Evolutionary conservation across 2,329 filamentous ascomycete genomes (phyloP), one percentile per base, ranked within the genome.

Genomic region (Xylaria polymorpha): DNA sequence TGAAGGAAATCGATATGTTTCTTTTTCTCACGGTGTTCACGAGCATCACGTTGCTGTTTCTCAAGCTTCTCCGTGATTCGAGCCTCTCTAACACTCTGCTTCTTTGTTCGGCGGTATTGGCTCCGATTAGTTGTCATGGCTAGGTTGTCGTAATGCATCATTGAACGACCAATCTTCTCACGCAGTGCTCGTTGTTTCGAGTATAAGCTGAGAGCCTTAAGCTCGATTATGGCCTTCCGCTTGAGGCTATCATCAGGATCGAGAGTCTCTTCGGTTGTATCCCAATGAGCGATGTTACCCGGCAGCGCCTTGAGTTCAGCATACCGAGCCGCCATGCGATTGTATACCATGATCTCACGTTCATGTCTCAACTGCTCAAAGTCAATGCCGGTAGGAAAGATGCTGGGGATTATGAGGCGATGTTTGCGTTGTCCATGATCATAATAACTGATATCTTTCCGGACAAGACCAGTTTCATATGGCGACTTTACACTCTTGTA

Each of bases 31-130:
- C 97, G 93, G 73, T 92, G 93, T 83, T 98, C 95, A 67, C 96
- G 92, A 50, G 94, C 95, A 80, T 98, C 95, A 66, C 96, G 93
- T 80, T 99, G 96, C 80, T 99, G 94, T 84, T 98, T 98, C 88
- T 99, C 96, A 1, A 99, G 89, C 82, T 98, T 99, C 87, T 99
- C 96, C 0, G 96, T 99, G 73, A 99, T 97, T 66, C 95, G 92
- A 66, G 96, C 96, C 82, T 99, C 96, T 43, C 95, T 91, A 59
- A 98, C 87, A 59, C 92, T 97, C 81, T 98, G 95, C 84, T 98
- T 98, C 91, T 99, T 99, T 85, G 96, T 92, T 60, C 96, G 91
- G 43, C 96, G 92, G 80, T 98, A 98, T 77, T 91, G 88, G 62
- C 92, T 91, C 60, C 96, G 91, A 79, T 99, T 99, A 0, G 94